Conservation (phyloP, 2,329 filamentous ascomycete genomes). For the Diaporthe eres region DNA sequence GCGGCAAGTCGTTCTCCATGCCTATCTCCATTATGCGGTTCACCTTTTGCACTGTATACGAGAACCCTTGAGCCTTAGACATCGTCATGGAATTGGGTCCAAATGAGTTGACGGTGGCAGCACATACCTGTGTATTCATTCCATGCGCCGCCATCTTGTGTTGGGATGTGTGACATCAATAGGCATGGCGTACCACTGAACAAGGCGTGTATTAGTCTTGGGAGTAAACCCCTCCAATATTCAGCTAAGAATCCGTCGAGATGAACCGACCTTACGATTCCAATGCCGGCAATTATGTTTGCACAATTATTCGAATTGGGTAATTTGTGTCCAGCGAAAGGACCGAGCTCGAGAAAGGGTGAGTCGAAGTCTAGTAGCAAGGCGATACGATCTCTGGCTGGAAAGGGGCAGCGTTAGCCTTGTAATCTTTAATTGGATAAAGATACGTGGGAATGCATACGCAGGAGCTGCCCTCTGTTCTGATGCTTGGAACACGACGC, state of each 20-base stretch:
- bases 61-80: background rate
- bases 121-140: constrained; percentile 9
- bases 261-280: background rate
- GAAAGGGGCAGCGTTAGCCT: background rate
- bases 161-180: background rate
- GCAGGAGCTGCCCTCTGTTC: background rate
- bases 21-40: constrained; percentile 11
- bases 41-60: background rate
- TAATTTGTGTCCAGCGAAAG: background rate
- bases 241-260: background rate
- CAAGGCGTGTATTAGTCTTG: background rate
- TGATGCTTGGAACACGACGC: background rate
- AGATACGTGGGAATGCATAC: background rate
- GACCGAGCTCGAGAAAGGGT: background rate
- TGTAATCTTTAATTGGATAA: background rate
- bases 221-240: background rate
- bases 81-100: background rate
- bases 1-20: background rate
- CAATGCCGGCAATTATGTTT: background rate
- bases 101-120: no score
- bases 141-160: constrained; percentile 1
- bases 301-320: background rate
- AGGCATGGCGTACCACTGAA: background rate
- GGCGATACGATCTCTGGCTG: constrained; percentile 2
- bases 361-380: background rate